Evolutionary conservation across 2,329 filamentous ascomycete species (phyloP), one percentile per base, ranked within the genome.

Genomic region (Colletotrichum coccodes): DNA sequence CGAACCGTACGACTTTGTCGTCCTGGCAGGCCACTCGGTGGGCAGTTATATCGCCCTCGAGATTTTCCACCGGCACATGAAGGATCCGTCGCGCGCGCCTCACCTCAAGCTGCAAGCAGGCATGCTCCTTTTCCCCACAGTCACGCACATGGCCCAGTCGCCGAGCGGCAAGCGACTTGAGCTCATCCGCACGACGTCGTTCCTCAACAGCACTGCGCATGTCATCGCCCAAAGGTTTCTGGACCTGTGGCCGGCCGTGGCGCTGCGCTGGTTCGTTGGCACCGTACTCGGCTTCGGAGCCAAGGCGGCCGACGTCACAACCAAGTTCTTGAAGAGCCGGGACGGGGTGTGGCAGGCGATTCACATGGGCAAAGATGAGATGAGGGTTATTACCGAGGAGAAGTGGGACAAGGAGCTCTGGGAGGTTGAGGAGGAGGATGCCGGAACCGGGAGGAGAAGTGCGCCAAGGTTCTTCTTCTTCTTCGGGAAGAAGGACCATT

Each of bases 11-110:
- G 84, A 89, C 74, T 83, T 83, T 57, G 86, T 94, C 21, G 83
- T 94, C 8, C 80, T 95, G 18, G 86, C 92, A 57, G 92, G 92
- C 4, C 92, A 95, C 78, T 94, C 91, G 0, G 90, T 95, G 1
- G 92, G 92, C 28, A 83, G 89, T 11, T 95, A 92, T 76, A 91
- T 95, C 23, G 81, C 87, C 3, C 87, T 94, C 71, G 91, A 94
- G 76, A 80, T 92, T 34, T 86, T 93, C 54, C 83, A 89, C 70
- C 83, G 88, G 11, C 85, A 90, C 70, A 80, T 84, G 40, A 81
- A 81, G 42, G 72, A 80, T 44, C 75, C 76, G 0, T 68, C 72
- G 14, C 64, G 74, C 14, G 77, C 77, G 1, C 78, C 80, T n/a
- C 75, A 79, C 52, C 75, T 86, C n/a, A 76, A 75, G 12, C 79